phyloP scores from a whole-genome alignment of 129 eudicot species.

The Arctium minus region DNA sequence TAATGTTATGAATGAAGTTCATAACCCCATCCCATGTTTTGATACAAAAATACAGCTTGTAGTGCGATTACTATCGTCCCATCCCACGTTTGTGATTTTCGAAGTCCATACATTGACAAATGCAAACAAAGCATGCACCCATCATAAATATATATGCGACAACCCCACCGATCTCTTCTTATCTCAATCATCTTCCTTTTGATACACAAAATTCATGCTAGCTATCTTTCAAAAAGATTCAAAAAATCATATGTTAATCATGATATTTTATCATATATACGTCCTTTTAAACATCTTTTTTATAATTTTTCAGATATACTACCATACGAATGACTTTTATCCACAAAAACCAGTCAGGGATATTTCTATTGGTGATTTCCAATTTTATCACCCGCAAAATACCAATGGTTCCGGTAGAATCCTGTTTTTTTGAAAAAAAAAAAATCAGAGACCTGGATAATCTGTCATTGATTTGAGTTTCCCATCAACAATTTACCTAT shows the following conservation, averaged over 20 bases:
- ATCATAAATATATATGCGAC: not conserved
- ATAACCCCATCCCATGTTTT: not conserved
- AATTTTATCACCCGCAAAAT: too few species aligned
- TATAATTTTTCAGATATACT: too few species aligned
- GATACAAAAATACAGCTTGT: not conserved
- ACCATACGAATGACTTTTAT: too few species aligned
- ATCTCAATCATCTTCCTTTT: not conserved
- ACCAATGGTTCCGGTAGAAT: too few species aligned
- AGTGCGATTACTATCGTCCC: not conserved
- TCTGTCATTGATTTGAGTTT: too few species aligned
- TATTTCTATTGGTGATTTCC: too few species aligned
- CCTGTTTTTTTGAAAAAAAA: too few species aligned
- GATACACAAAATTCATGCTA: not conserved
- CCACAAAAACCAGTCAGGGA: too few species aligned
- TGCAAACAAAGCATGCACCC: not conserved
- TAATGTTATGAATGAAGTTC: not conserved
- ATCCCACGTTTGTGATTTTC: not conserved
- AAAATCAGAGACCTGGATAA: too few species aligned
- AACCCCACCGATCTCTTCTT: not conserved
- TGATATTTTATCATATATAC: not conserved
- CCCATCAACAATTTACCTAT: too few species aligned
- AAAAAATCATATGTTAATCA: not conserved
- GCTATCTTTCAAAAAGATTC: not conserved
- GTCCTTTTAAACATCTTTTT: too few species aligned
- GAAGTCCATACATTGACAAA: not conserved